Evolutionary conservation across 768 basidiomycete species (phyloP), one percentile per base, ranked within the genome.

Genomic region (Boletus sp.): DNA sequence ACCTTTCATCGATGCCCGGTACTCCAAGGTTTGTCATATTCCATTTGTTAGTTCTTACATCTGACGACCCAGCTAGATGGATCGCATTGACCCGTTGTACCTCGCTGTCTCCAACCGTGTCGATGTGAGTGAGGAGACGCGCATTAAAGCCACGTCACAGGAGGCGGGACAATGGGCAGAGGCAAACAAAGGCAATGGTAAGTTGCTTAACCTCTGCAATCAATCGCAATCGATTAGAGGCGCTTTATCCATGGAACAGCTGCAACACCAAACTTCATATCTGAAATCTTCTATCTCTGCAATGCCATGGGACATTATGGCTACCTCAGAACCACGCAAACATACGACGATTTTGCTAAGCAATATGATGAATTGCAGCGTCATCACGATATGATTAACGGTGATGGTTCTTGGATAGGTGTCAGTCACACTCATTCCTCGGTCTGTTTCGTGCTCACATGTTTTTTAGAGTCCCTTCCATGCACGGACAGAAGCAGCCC

Each of bases 1-100:
- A 60, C 96, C 96, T 0, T 96, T 98, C 64, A 92, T 98, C 79
- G 96, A 98, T 68, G 85, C 90, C 1, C 83, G 79, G 50, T 98
- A 87, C 62, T 83, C 87, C 40, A 98, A 97, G 81, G 94, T 89
- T 43, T 48, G 41, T 51, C 44, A 46, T 29, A 44, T 33, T 53
- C 5, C 13, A 56, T 50, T 17, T 51, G 11, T 13, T 42, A 25
- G 19, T 32, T 19, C 13, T 53, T 30, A 29, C 48, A 15, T 13
- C 47, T 60, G 43, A 70, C 8, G 34, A 46, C 21, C 19, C 4
- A 10, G 10, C 34, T 43, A 97, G 91, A 87, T 99, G 64, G 89
- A 97, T 68, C 87, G 89, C 55, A 91, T 99, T 46, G 96, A 99
- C 64, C 77, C 85, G 2, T 70, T 85, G 7, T 98, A 87, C 70